Conservation (phyloP, 2,329 filamentous ascomycete species). For the Colletotrichum trifolii region DNA sequence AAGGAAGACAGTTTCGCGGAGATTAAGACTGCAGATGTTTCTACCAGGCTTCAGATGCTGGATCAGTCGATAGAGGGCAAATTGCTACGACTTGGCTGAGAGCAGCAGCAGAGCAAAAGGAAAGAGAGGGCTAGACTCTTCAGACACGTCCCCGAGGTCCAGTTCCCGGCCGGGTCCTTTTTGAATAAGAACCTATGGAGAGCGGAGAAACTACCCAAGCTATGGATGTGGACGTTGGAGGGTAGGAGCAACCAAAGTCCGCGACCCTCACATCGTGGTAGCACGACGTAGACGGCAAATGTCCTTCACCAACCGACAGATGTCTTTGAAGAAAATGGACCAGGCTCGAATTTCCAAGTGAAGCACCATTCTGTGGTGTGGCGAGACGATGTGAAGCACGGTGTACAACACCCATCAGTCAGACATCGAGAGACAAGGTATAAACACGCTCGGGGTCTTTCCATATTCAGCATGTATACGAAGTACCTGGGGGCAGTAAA, state of each 20-base stretch:
- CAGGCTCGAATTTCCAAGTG: neutral
- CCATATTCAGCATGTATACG: neutral
- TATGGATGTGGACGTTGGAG: too few species aligned
- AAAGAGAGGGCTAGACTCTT: neutral
- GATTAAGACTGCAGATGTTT: too few species aligned
- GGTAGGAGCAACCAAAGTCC: too few species aligned
- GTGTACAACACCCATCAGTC: too few species aligned
- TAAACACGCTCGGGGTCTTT: neutral
- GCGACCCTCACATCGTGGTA: too few species aligned
- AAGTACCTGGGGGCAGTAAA: constrained; percentile 7
- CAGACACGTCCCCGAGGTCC: neutral
- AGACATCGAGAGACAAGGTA: neutral
- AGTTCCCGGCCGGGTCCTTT: too few species aligned
- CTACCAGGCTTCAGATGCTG: too few species aligned
- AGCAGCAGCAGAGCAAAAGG: constrained; percentile 1
- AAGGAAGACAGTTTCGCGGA: too few species aligned
- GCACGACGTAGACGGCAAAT: too few species aligned
- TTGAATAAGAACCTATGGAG: neutral
- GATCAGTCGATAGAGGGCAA: neutral
- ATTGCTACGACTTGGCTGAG: neutral
- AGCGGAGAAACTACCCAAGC: neutral
- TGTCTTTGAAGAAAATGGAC: neutral
- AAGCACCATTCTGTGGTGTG: neutral
- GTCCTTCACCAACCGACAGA: too few species aligned
- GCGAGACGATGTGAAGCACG: too few species aligned